Conservation (phyloP, 2,329 filamentous ascomycete species). For the Arthrinium puccinioides region DNA sequence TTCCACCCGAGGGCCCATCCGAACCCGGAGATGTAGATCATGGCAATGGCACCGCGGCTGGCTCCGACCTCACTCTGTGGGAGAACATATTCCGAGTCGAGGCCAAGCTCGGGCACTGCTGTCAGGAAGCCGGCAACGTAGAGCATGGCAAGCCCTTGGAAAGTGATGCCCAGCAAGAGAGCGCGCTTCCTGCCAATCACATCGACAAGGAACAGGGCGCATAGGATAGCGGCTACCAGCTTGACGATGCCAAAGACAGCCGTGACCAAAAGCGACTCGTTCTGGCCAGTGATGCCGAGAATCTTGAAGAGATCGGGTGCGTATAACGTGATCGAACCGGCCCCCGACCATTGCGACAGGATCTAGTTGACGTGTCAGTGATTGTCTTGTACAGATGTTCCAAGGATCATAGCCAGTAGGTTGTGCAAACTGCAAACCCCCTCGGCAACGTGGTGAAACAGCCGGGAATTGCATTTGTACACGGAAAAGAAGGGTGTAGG, state of each 20-base stretch:
- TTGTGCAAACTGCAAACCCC: too few species aligned
- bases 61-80: conserved; percentile 41
- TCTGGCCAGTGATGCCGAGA: conserved; percentile 60
- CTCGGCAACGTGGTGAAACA: too few species aligned
- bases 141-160: conserved; percentile 54
- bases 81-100: conserved; percentile 39
- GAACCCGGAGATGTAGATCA: conserved; percentile 64
- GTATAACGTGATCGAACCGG: conserved; percentile 69
- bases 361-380: too few species aligned
- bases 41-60: conserved; percentile 61
- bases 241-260: conserved; percentile 73
- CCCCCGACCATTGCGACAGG: conserved; percentile 69
- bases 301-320: conserved; percentile 66
- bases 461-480: too few species aligned
- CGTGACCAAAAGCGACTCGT: conserved; percentile 65
- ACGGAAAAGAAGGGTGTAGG: too few species aligned
- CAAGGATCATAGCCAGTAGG: too few species aligned
- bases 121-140: conserved; percentile 57
- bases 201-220: conserved; percentile 73
- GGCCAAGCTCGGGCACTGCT: conserved; percentile 50
- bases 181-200: conserved; percentile 68
- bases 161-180: conserved; percentile 54
- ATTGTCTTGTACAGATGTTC: too few species aligned
- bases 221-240: conserved; percentile 57
- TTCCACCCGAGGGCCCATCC: conserved; percentile 71